These are phyloP conservation scores for Priceomyces medius DNA, from an alignment of 805 yeast species.

Conservation along the genomic window DNA sequence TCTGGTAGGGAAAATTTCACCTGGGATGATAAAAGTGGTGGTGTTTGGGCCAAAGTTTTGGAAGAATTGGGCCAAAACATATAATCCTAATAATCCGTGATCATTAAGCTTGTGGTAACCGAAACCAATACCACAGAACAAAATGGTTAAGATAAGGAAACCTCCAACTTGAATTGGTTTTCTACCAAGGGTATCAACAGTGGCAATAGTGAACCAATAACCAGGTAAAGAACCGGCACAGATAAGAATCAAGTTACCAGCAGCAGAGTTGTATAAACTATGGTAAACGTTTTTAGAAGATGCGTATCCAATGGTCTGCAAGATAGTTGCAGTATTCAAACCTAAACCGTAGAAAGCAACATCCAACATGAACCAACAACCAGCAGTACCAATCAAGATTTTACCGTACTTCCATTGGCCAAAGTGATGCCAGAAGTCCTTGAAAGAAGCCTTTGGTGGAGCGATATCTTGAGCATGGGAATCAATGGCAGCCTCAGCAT, in stretches of 20 bases:
- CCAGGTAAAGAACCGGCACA: conserved; percentile 97
- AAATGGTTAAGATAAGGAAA: conserved; percentile 64
- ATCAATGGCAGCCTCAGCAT: conserved; percentile 45
- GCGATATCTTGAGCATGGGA: conserved; percentile 35
- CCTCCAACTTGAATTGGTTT: conserved; percentile 79
- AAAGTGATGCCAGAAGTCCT: conserved; percentile 72
- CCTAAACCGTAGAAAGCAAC: conserved; percentile 89
- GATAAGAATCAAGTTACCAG: conserved; percentile 87
- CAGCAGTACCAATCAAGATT: conserved; percentile 84
- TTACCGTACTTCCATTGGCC: conserved; percentile 85
- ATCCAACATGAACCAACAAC: conserved; percentile 88
- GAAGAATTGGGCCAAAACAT: conserved; percentile 82
- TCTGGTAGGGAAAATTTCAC: conserved; percentile 91
- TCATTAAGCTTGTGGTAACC: conserved; percentile 70
- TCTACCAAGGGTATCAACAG: conserved; percentile 80
- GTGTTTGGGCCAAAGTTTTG: conserved; percentile 92
- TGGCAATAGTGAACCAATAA: conserved; percentile 82
- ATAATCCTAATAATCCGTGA: conserved; percentile 70
- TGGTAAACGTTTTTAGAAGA: conserved; percentile 66
- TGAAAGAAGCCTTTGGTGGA: conserved; percentile 80
- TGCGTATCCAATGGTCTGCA: conserved; percentile 83
- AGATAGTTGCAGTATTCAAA: conserved; percentile 75
- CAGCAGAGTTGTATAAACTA: conserved; percentile 72
- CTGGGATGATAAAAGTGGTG: conserved; percentile 87
- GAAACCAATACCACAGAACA: conserved; percentile 81